phyloP scores from a whole-genome alignment of 768 basidiomycete species.

The Russula dissimulans region DNA sequence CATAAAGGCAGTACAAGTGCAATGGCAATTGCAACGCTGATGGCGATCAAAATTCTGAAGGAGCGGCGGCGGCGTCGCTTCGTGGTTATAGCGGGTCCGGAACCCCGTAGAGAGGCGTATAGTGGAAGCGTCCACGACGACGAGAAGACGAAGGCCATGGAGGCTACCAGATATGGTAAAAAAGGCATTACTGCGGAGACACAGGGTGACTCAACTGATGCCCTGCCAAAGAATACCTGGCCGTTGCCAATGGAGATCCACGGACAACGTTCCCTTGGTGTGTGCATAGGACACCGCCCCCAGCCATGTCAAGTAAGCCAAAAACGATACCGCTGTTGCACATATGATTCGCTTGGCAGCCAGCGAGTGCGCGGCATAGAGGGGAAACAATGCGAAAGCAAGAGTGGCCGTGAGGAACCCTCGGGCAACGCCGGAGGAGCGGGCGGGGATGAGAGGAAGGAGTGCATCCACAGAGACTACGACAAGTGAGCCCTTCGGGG shows the following conservation, averaged over 20 bases:
- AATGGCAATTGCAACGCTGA: slow-evolving; percentile 41
- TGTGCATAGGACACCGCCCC: slow-evolving; percentile 44
- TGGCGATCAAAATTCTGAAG: slow-evolving; percentile 46
- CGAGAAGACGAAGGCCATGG: slow-evolving; percentile 55
- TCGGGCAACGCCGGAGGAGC: slow-evolving; percentile 28
- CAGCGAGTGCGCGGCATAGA: slow-evolving; percentile 48
- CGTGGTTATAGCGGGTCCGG: slow-evolving; percentile 27
- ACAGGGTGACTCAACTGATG: slow-evolving; percentile 37
- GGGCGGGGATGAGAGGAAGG: slow-evolving; percentile 38
- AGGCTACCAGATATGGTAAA: slow-evolving; percentile 32
- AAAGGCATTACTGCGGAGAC: background rate
- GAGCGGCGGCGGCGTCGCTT: slow-evolving; percentile 44
- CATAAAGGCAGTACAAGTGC: slow-evolving; percentile 48
- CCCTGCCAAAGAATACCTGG: slow-evolving; percentile 53
- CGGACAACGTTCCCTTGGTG: slow-evolving; percentile 35
- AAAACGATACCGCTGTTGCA: slow-evolving; percentile 50
- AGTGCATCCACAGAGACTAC: slow-evolving; percentile 48
- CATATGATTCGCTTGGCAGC: slow-evolving; percentile 45
- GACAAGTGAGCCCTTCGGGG: slow-evolving; percentile 16
- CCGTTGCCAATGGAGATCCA: slow-evolving; percentile 30
- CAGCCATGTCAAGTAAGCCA: slow-evolving; percentile 55
- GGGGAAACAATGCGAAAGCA: slow-evolving; percentile 37
- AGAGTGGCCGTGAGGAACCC: slow-evolving; percentile 34
- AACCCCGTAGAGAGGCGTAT: slow-evolving; percentile 49
- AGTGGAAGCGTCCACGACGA: slow-evolving; percentile 57